Percentiles rank a stretch among this genome's conserved stretches.
These are phyloP conservation scores for Lachancea lanzarotensis DNA, from an alignment of 805 yeast genomes.

Conservation along the genomic window DNA sequence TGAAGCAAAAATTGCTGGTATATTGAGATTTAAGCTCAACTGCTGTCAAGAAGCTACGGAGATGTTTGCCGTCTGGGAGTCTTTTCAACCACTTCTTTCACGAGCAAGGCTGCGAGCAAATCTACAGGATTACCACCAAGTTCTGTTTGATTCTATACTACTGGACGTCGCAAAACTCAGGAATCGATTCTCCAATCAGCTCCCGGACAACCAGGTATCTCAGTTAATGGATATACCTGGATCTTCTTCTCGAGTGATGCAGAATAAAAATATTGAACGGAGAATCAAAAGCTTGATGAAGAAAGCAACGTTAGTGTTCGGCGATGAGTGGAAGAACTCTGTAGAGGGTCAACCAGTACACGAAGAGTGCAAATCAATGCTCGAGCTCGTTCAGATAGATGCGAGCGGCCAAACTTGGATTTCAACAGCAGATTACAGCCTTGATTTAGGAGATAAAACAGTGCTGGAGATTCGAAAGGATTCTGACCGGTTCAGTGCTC, in stretches of 20 bases:
- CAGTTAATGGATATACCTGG: slow-evolving; percentile 43
- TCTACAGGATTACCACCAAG: slow-evolving; percentile 51
- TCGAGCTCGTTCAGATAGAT: slow-evolving; percentile 41
- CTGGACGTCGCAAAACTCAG: slow-evolving; percentile 41
- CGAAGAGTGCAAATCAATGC: slow-evolving; percentile 41
- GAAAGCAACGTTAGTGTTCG: slow-evolving; percentile 47
- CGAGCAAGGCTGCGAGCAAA: slow-evolving; percentile 54
- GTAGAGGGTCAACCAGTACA: slow-evolving; percentile 63
- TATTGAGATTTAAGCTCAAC: slow-evolving; percentile 36
- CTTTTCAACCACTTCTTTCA: slow-evolving; percentile 41
- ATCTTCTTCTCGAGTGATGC: slow-evolving; percentile 41
- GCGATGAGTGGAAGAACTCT: slow-evolving; percentile 53
- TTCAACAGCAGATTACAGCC: slow-evolving; percentile 18
- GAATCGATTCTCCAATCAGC: slow-evolving; percentile 33
- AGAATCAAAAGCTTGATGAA: slow-evolving; percentile 38
- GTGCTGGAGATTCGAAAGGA: slow-evolving; percentile 36
- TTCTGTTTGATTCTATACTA: slow-evolving; percentile 43
- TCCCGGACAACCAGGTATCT: slow-evolving; percentile 32
- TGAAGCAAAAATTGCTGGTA: slow-evolving; percentile 40
- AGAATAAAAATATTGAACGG: slow-evolving; percentile 46
- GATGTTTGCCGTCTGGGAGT: slow-evolving; percentile 46
- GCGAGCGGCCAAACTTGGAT: slow-evolving; percentile 47
- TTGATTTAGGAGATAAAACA: slow-evolving; percentile 26
- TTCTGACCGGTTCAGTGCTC: slow-evolving; percentile 29
- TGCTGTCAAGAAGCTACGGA: slow-evolving; percentile 37